Evolutionary conservation across 305 asterid genomes (phyloP).

Genomic region (Ajuga reptans): DNA sequence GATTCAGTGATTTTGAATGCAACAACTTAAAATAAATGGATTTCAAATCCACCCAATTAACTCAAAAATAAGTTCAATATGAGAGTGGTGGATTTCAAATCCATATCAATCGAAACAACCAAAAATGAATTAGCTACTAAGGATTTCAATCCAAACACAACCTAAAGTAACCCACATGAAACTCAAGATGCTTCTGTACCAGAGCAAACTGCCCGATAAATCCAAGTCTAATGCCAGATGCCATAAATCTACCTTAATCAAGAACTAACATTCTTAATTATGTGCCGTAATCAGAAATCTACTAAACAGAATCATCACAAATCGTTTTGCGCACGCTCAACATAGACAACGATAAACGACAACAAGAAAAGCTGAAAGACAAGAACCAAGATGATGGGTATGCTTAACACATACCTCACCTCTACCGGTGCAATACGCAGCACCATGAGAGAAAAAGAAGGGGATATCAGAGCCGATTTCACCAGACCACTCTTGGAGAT

Average conservation of each 20-base stretch:
- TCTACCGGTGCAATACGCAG: constrained; percentile 71
- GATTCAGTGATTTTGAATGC: not conserved
- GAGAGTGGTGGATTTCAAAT: not conserved
- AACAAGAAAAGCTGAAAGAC: not conserved
- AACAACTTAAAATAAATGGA: not conserved
- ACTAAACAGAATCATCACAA: not conserved
- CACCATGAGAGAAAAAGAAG: constrained; percentile 94
- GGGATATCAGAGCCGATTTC: constrained; percentile 96
- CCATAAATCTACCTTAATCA: not conserved
- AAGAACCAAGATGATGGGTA: not conserved
- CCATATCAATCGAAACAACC: not conserved
- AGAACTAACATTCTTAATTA: constrained; percentile 6
- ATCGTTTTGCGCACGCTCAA: not conserved
- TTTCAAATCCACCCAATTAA: not conserved
- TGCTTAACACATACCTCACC: constrained; percentile 61
- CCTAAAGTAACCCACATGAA: constrained; percentile 8
- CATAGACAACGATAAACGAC: no score
- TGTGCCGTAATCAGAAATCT: not conserved
- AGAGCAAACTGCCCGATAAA: not conserved
- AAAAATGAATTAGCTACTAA: no score
- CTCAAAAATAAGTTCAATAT: not conserved
- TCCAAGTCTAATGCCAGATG: not conserved
- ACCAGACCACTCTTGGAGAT: constrained; percentile 90
- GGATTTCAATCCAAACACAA: not conserved
- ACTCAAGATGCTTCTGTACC: constrained; percentile 11